Evolutionary conservation across 345 rosid genomes (phyloP).

Genomic region (Camelina neglecta): DNA sequence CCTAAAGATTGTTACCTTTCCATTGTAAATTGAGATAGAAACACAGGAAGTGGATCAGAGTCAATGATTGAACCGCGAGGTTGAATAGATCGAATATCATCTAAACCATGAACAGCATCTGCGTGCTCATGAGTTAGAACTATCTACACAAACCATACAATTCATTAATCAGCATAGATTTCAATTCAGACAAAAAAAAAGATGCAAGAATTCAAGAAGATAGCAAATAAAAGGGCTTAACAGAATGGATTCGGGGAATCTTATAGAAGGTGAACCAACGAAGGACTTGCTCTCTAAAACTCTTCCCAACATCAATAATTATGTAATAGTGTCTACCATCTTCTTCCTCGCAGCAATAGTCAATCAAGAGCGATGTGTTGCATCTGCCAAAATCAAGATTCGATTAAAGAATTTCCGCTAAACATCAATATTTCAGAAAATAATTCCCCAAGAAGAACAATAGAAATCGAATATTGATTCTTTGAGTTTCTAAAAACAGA

Average conservation of each 20-base stretch:
- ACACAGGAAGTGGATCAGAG: slow-evolving; percentile 66
- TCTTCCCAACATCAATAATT: slow-evolving; percentile 92
- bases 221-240: slow-evolving; percentile 46
- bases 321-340: slow-evolving; percentile 66
- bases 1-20: slow-evolving; percentile 53
- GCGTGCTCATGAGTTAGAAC: slow-evolving; percentile 99
- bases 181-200: not conserved
- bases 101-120: slow-evolving; percentile 94
- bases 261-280: slow-evolving; percentile 91
- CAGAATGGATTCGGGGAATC: slow-evolving; percentile 83
- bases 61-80: slow-evolving; percentile 59
- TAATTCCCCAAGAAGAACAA: not conserved
- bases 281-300: slow-evolving; percentile 93
- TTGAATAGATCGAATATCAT: slow-evolving; percentile 83
- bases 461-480: too few species aligned
- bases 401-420: not conserved
- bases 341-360: slow-evolving; percentile 54
- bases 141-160: slow-evolving; percentile 57
- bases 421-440: not conserved
- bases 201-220: not conserved
- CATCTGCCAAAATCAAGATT: slow-evolving; percentile 60
- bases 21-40: slow-evolving; percentile 70
- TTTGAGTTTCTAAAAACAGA: too few species aligned
- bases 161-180: not conserved
- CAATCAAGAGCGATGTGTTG: slow-evolving; percentile 91